phyloP scores from a whole-genome alignment of 2,329 filamentous ascomycete species.

The Hysterium pulicare region DNA sequence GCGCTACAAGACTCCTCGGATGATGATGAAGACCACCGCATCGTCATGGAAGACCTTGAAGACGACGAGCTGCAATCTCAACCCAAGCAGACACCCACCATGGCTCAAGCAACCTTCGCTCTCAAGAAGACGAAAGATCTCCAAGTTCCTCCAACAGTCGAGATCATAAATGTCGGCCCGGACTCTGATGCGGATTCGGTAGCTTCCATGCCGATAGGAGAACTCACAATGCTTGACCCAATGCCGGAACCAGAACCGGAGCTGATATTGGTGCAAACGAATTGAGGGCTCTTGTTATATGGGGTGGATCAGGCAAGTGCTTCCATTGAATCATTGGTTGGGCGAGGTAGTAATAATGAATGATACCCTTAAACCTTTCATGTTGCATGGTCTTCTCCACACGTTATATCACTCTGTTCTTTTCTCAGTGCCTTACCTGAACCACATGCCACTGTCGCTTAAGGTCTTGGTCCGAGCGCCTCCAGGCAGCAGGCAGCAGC shows the following conservation, averaged over 20 bases:
- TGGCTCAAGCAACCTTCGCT: not conserved
- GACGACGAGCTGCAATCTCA: not conserved
- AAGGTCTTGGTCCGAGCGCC: too few species aligned
- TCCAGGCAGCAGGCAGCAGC: too few species aligned
- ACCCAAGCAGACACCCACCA: not conserved
- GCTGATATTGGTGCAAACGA: not conserved
- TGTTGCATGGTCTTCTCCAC: too few species aligned
- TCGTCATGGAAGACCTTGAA: constrained; percentile 1
- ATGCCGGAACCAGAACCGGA: not conserved
- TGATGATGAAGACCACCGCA: not conserved
- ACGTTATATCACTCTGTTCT: too few species aligned
- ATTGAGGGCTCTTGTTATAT: too few species aligned
- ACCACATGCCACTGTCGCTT: too few species aligned
- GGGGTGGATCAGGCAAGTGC: too few species aligned
- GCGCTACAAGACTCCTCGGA: not conserved
- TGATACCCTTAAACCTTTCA: too few species aligned
- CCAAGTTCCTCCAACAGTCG: not conserved
- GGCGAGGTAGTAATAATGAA: too few species aligned
- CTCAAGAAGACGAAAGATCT: not conserved
- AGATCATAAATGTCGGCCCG: not conserved
- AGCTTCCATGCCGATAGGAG: not conserved
- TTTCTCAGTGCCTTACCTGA: too few species aligned
- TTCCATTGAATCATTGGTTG: too few species aligned
- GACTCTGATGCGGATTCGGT: constrained; percentile 1
- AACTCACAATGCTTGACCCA: constrained; percentile 1